Evolutionary conservation across 306 rosid species (phyloP).

Genomic region (Malus asiatica): DNA sequence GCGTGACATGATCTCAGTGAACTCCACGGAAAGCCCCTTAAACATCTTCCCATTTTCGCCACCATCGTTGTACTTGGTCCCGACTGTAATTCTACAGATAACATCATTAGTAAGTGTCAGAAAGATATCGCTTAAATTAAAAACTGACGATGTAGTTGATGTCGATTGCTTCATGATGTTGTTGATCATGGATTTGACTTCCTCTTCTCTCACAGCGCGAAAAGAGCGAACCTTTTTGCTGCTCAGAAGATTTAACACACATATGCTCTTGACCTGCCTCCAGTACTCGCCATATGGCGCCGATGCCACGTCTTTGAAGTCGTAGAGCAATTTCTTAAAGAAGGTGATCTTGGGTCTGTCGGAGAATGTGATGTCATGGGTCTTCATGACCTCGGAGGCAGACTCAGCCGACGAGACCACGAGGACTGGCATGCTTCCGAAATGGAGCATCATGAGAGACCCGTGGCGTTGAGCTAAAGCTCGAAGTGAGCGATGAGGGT

Average conservation of each 20-base stretch:
- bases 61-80: background rate
- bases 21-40: background rate
- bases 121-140: background rate
- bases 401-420: background rate
- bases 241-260: constrained; percentile 22
- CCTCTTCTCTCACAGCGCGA: constrained; percentile 21
- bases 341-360: background rate
- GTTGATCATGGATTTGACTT: background rate
- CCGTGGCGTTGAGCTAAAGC: constrained; percentile 12
- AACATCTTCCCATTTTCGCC: background rate
- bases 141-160: background rate
- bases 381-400: background rate
- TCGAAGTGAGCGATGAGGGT: constrained; percentile 5
- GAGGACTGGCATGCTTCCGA: constrained; percentile 16
- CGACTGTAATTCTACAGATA: background rate
- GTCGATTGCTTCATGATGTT: constrained; percentile 6
- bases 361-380: background rate
- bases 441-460: constrained; percentile 24
- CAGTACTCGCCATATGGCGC: background rate
- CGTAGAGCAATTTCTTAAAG: background rate
- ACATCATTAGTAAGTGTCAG: background rate
- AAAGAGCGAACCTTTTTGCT: constrained; percentile 28
- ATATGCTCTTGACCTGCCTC: constrained; percentile 2
- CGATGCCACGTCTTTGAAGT: background rate
- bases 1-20: background rate